Base-by-base conservation (phyloP, 352 stramenopile species). In the Phytophthora brassicae region DNA sequence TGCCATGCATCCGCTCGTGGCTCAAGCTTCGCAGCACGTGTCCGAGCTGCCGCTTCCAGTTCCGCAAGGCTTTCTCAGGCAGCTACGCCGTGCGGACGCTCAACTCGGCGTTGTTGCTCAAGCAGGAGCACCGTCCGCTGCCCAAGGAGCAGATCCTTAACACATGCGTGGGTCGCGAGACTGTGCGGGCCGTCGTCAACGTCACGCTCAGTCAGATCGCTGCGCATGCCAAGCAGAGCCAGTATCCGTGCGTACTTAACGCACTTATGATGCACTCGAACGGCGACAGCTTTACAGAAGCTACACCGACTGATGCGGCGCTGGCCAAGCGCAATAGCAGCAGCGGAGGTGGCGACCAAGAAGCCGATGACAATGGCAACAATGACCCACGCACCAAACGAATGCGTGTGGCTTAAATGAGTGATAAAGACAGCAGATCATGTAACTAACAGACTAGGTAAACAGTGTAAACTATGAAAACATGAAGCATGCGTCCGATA, bases 41-140 rank as follows among this genome's bases (percentile, higher is more conserved):
- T 68, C 95, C 94, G 6, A 95, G 94, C 22, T 99, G 96, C 64
- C 95, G 97, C 49, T 88, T 94, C 63, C 90, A 98, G 74, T 88
- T 98, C 56, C 82, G 73, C 45, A 91, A 90, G 67, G 82, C 84
- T 38, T 90, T 94, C 51, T 84, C 73, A 0, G 84, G 84, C 31
- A 88, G 80, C 68, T 93, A 90, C 57, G 84, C 82, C 13, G 79
- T 94, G 41, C 84, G 82, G 17, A 90, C 78, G 45, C 75, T 94
- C 51, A 94, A 91, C 70, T 92, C 84, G 53, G 80, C 84, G 44
- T 69, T 91, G 42, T 62, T 90, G 20, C 75, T 91, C 14, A 78
- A 85, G 65, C 70, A 77, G 24, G 80, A 90, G 51, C 79, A 92
- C 54, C 72, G 78, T 12, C 51, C 66, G 13, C 61, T 86, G 48